These are phyloP conservation scores for Phallus indusiatus DNA, from an alignment of 768 basidiomycete genomes.

Conservation along the genomic window DNA sequence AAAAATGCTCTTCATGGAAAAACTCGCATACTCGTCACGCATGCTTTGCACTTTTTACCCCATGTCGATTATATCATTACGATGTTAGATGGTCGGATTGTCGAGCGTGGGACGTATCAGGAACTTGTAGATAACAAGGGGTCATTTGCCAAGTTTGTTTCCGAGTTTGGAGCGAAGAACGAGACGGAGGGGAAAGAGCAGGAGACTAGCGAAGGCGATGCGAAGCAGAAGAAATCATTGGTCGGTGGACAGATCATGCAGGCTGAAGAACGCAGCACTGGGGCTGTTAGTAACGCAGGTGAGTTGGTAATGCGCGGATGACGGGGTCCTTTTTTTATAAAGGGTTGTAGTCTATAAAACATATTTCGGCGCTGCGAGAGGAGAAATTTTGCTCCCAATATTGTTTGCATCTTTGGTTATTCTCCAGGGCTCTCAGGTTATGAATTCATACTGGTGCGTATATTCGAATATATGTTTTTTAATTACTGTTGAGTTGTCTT, in stretches of 20 bases:
- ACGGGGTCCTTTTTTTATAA: slow-evolving; percentile 4
- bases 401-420: slow-evolving; percentile 51
- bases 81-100: slow-evolving; percentile 65
- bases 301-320: not conserved
- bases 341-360: slow-evolving; percentile 24
- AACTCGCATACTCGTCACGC: slow-evolving; percentile 85
- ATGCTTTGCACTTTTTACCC: slow-evolving; percentile 84
- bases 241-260: slow-evolving; percentile 63
- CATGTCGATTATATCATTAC: slow-evolving; percentile 81
- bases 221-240: slow-evolving; percentile 29
- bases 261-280: slow-evolving; percentile 72
- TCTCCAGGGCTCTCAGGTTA: slow-evolving; percentile 59
- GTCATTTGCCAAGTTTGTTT: slow-evolving; percentile 64
- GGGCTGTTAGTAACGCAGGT: slow-evolving; percentile 42
- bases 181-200: slow-evolving; percentile 34
- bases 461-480: not conserved
- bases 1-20: slow-evolving; percentile 51
- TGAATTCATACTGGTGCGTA: slow-evolving; percentile 66
- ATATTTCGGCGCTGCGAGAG: slow-evolving; percentile 66
- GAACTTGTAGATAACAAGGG: slow-evolving; percentile 57
- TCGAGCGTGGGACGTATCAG: slow-evolving; percentile 70
- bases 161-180: slow-evolving; percentile 68
- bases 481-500: not conserved
- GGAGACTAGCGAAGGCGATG: slow-evolving; percentile 25
- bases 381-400: slow-evolving; percentile 52